Conservation (phyloP, 805 yeast genomes). For the Candida insectorum region DNA sequence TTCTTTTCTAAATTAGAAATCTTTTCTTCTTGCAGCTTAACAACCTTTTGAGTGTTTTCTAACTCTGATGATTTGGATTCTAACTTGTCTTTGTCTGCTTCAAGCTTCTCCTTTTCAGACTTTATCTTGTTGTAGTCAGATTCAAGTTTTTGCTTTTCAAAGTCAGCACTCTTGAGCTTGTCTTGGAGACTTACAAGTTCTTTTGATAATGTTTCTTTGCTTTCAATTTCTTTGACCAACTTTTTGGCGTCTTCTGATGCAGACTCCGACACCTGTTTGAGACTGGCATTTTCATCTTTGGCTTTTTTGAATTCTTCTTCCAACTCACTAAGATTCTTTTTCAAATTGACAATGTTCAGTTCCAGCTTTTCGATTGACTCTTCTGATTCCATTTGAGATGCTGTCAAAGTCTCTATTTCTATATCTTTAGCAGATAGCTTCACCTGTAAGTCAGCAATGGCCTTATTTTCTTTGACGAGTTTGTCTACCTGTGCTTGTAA, state of each 20-base stretch:
- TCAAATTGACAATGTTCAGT: too few species aligned
- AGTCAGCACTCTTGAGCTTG: slow-evolving; percentile 1
- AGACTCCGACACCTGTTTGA: too few species aligned
- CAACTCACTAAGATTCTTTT: too few species aligned
- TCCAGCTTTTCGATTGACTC: neutral
- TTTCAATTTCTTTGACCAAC: neutral
- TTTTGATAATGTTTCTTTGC: neutral
- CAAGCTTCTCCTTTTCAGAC: neutral
- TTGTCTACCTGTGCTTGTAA: too few species aligned
- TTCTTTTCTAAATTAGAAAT: too few species aligned
- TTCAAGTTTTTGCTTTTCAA: slow-evolving; percentile 3
- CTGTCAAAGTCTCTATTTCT: neutral
- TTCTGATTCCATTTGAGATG: neutral
- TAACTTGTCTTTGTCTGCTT: neutral
- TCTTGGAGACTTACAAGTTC: slow-evolving; percentile 1
- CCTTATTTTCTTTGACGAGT: too few species aligned
- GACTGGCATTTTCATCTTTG: too few species aligned
- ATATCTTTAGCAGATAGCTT: neutral
- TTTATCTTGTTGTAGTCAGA: slow-evolving; percentile 1
- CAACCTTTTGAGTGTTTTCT: neutral
- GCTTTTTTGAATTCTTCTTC: too few species aligned
- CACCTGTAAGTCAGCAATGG: neutral
- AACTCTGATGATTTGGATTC: neutral
- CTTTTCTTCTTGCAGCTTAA: neutral
- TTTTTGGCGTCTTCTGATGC: too few species aligned